Evolutionary conservation across 73 alveolate genomes (phyloP).

Genomic region (Stentor roeselii): DNA sequence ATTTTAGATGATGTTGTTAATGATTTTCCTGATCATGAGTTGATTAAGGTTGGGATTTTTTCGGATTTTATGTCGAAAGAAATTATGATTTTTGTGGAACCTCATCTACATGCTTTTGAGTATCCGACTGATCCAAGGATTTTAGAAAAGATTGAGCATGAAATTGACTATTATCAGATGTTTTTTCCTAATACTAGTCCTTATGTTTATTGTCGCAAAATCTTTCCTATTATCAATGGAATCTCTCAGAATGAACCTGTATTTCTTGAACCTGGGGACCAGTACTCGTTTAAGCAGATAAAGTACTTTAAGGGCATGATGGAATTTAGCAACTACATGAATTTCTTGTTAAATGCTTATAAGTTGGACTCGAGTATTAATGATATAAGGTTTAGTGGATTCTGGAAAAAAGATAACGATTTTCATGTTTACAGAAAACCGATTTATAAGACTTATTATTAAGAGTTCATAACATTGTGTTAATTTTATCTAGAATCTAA

Average conservation of each 20-base stretch:
- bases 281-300: conserved; percentile 49
- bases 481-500: no score
- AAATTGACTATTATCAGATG: conserved; percentile 61
- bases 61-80: conserved; percentile 48
- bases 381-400: conserved; percentile 70
- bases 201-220: conserved; percentile 41
- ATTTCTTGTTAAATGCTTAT: conserved; percentile 77
- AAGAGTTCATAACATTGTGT: no score
- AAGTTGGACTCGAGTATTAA: conserved; percentile 56
- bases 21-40: conserved; percentile 53
- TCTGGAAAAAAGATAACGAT: conserved; percentile 58
- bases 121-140: conserved; percentile 47
- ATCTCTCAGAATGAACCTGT: conserved; percentile 59
- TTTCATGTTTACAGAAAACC: conserved; percentile 21
- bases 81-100: conserved; percentile 66
- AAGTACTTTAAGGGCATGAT: conserved; percentile 58
- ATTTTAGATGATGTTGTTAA: conserved; percentile 60
- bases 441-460: no score
- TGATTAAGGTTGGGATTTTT: conserved; percentile 72
- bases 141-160: conserved; percentile 62
- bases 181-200: conserved; percentile 61
- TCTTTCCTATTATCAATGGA: conserved; percentile 73
- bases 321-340: conserved; percentile 66
- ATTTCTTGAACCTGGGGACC: conserved; percentile 68
- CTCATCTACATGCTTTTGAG: conserved; percentile 39